Base-by-base conservation (phyloP, 306 rosid genomes). In the Clitoria ternatea region DNA sequence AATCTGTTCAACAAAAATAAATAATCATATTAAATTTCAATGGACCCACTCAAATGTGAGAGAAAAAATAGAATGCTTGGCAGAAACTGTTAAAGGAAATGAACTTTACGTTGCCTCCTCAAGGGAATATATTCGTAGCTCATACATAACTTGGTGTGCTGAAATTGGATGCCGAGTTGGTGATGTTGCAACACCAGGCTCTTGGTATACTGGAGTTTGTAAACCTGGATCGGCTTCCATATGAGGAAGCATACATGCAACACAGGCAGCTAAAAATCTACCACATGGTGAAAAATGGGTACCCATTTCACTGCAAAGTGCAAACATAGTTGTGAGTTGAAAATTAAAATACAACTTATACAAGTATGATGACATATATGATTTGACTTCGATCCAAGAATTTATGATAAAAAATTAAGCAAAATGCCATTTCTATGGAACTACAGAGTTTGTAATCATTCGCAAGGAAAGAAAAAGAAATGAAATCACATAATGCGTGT, bases 211-310 rank as follows among this genome's bases (percentile, higher is more conserved):
- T 67, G 80, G 92, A 77, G 85, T 73, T 73, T 86, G 97, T 44
- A 81, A 77, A 56, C 91, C 96, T 60, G 86, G 86, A 79, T 95
- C 99, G 75, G 90, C 86, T 79, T 95, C 99, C 70, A 86, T 33
- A 79, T 86, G 89, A 66, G 97, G 97, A 71, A 89, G 86, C 88
- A 88, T 79, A 67, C 99, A 95, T 64, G 97, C 99, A 77, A 95
- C 99, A 77, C 99, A 91, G 48, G 96, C 96, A 20, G 99, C 99
- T 82, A 95, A 88, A 88, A 84, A 95, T 83, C 88, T 91, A 78
- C 99, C 99, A 20, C 96, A 95, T n/a, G 99, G 99, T 60, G 99
- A 91, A 85, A 95, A 95, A 72, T 91, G 99, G 64, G 96, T 96
- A 73, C 99, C 99, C 97, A 95, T 95, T 86, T 95, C 99, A 81